A percentile compares a stretch with the other conserved stretches of the same genome.
Evolutionary conservation across 176 grass and related monocot genomes (phyloP).

Genomic region (Coix lacrymajobi): DNA sequence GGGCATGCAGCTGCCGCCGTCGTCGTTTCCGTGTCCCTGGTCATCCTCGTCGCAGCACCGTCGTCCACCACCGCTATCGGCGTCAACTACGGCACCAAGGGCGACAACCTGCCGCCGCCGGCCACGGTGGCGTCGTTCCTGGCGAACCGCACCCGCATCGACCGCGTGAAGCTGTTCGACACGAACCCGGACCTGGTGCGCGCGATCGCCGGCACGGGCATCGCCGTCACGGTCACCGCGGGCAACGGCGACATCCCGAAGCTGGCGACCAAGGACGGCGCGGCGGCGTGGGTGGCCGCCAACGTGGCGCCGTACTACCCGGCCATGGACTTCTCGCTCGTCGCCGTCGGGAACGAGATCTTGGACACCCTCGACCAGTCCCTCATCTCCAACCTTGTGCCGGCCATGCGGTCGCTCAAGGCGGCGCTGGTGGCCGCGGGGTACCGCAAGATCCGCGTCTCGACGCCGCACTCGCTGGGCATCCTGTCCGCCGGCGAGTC

Average conservation of each 20-base stretch:
- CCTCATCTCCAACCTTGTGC: constrained; percentile 65
- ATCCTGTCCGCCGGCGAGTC: constrained; percentile 46
- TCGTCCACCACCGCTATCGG: constrained; percentile 47
- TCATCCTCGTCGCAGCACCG: not conserved
- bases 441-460: constrained; percentile 54
- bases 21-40: not conserved
- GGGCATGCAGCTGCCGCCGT: not conserved
- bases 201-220: constrained; percentile 68
- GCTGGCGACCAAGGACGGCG: constrained; percentile 45
- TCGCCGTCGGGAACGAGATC: constrained; percentile 81
- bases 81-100: constrained; percentile 85
- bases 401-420: constrained; percentile 60
- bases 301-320: constrained; percentile 74
- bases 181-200: constrained; percentile 58
- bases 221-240: constrained; percentile 61
- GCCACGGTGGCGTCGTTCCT: constrained; percentile 53
- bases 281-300: constrained; percentile 55
- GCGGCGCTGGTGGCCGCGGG: constrained; percentile 45
- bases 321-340: constrained; percentile 54
- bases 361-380: constrained; percentile 42
- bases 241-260: constrained; percentile 66
- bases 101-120: constrained; percentile 65
- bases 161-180: constrained; percentile 93
- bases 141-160: constrained; percentile 47
- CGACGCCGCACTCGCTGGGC: constrained; percentile 68